phyloP scores from a whole-genome alignment of 768 basidiomycete genomes.

The Tricholoma furcatifolium region DNA sequence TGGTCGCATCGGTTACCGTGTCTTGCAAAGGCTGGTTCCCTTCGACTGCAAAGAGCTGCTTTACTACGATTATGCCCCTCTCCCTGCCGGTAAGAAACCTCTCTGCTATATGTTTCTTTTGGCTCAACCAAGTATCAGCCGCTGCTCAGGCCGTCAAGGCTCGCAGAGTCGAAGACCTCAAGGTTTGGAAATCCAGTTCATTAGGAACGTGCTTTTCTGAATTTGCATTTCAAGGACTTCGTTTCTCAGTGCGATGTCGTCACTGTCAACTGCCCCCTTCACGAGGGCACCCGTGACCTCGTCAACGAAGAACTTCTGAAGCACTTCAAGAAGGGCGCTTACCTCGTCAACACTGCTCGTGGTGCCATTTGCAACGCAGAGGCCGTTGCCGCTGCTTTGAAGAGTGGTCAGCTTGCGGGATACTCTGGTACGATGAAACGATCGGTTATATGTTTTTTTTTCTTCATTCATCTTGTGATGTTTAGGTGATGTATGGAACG shows the following conservation, averaged over 20 bases:
- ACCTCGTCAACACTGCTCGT: conserved; percentile 92
- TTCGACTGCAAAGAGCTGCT: conserved; percentile 90
- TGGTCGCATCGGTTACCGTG: conserved; percentile 81
- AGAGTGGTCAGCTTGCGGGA: conserved; percentile 72
- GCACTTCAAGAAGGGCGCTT: conserved; percentile 91
- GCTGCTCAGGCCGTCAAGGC: conserved; percentile 67
- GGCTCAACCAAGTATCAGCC: conserved; percentile 30
- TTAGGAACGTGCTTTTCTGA: neutral
- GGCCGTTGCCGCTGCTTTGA: conserved; percentile 73
- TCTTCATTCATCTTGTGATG: neutral
- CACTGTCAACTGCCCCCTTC: conserved; percentile 87
- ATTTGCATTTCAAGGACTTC: conserved; percentile 20
- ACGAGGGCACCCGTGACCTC: conserved; percentile 80
- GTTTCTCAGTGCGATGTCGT: conserved; percentile 66
- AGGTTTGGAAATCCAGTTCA: conserved; percentile 42
- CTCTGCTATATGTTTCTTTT: neutral
- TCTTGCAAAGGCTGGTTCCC: conserved; percentile 73
- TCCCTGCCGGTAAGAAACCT: conserved; percentile 50
- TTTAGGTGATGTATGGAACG: conserved; percentile 76
- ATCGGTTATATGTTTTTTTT: neutral
- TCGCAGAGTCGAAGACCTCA: conserved; percentile 76
- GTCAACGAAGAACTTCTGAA: conserved; percentile 79
- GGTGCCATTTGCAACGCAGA: conserved; percentile 89
- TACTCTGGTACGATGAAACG: conserved; percentile 35
- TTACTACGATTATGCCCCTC: conserved; percentile 83